A percentile compares a stretch with the other conserved stretches of the same genome.
These are phyloP conservation scores for Punctularia strigosozonata DNA, from an alignment of 768 basidiomycete genomes.

Conservation along the genomic window DNA sequence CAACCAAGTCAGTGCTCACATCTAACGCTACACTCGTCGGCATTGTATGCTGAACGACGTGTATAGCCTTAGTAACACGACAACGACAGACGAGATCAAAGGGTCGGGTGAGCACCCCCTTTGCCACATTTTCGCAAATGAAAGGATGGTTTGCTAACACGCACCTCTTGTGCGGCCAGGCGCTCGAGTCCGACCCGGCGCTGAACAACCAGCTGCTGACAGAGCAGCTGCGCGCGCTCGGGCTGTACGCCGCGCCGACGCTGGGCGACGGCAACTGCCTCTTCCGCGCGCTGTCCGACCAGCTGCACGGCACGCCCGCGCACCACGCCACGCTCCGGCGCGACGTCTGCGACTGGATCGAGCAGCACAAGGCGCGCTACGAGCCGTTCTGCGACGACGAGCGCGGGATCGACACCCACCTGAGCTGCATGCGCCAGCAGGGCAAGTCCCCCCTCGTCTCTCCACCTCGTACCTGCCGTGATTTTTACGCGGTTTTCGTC, in stretches of 20 bases:
- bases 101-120: conserved; percentile 33
- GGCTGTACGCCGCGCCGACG: conserved; percentile 80
- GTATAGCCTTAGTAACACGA: conserved; percentile 31
- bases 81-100: conserved; percentile 48
- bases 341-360: conserved; percentile 79
- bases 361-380: conserved; percentile 55
- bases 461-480: conserved; percentile 3
- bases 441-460: conserved; percentile 29
- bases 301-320: conserved; percentile 66
- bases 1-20: conserved; percentile 26
- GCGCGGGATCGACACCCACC: conserved; percentile 59
- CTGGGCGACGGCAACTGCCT: conserved; percentile 90
- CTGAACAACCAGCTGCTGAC: conserved; percentile 56
- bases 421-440: conserved; percentile 68
- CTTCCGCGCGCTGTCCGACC: conserved; percentile 84
- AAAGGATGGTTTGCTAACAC: neutral
- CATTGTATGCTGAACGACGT: conserved; percentile 12
- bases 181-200: conserved; percentile 44
- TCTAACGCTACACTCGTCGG: conserved; percentile 2
- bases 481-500: conserved; percentile 2
- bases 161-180: conserved; percentile 1
- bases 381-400: conserved; percentile 84
- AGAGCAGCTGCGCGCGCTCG: conserved; percentile 63
- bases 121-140: neutral
- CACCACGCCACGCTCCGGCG: conserved; percentile 56